Conservation (phyloP, 2,329 filamentous ascomycete species). For the Exophiala sp. region DNA sequence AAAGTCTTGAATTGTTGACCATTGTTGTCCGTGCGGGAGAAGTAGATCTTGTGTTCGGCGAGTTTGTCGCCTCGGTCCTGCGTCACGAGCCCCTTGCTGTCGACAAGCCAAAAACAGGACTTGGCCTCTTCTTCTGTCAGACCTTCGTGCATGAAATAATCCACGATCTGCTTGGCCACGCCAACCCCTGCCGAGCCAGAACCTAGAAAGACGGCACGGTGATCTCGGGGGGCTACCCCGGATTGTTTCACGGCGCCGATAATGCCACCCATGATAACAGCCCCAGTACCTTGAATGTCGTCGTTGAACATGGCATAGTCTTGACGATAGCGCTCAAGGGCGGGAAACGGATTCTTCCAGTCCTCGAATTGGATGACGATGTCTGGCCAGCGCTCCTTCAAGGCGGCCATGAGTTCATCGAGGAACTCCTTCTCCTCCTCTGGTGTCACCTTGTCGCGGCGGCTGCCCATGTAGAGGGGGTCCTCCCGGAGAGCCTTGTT, state of each 20-base stretch:
- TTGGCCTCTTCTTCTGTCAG: conserved; percentile 80
- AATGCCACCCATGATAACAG: conserved; percentile 82
- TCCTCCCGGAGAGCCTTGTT: conserved; percentile 65
- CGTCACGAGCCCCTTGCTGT: conserved; percentile 93
- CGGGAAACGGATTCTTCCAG: conserved; percentile 95
- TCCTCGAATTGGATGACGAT: conserved; percentile 92
- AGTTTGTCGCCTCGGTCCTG: conserved; percentile 87
- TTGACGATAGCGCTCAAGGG: conserved; percentile 81
- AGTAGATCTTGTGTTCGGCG: conserved; percentile 76
- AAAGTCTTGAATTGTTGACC: conserved; percentile 67
- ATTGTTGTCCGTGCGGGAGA: conserved; percentile 59
- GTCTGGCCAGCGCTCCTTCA: conserved; percentile 67
- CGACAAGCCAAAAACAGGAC: conserved; percentile 93
- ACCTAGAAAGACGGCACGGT: conserved; percentile 92
- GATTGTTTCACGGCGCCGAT: conserved; percentile 75
- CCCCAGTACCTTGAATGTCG: conserved; percentile 94
- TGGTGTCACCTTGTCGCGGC: conserved; percentile 70
- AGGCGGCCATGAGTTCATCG: conserved; percentile 93
- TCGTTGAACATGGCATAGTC: conserved; percentile 96
- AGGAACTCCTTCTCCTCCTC: conserved; percentile 84
- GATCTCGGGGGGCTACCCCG: conserved; percentile 76
- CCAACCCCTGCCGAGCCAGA: conserved; percentile 93
- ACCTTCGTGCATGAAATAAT: conserved; percentile 91
- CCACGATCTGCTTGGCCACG: conserved; percentile 94
- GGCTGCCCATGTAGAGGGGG: conserved; percentile 84